phyloP scores from a whole-genome alignment of 2,329 filamentous ascomycete genomes.

The Exophiala xenobiotica region DNA sequence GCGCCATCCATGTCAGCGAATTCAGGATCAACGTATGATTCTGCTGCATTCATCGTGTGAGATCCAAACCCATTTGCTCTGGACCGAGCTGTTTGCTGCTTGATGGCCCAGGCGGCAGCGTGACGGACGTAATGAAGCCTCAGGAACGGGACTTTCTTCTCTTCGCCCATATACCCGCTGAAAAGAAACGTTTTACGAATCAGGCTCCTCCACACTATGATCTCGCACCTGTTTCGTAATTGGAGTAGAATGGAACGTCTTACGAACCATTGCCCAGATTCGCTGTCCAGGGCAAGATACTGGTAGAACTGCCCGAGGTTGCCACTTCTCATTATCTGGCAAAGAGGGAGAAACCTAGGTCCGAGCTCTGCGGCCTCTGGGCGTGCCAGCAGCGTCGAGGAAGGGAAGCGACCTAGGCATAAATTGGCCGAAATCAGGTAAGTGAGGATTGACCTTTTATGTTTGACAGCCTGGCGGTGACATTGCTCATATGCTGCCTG shows the following conservation, averaged over 20 bases:
- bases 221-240: conserved; percentile 73
- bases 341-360: conserved; percentile 71
- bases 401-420: conserved; percentile 80
- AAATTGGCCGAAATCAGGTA: conserved; percentile 82
- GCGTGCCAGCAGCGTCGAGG: conserved; percentile 61
- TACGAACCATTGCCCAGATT: conserved; percentile 65
- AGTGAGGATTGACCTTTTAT: conserved; percentile 76
- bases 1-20: conserved; percentile 41
- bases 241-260: conserved; percentile 72
- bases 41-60: conserved; percentile 19
- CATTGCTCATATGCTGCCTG: conserved; percentile 80
- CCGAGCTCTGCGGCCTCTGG: conserved; percentile 67
- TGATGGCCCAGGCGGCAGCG: conserved; percentile 55
- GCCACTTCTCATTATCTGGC: conserved; percentile 68
- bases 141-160: conserved; percentile 69
- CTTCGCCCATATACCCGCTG: conserved; percentile 64
- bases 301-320: conserved; percentile 72
- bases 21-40: conserved; percentile 35
- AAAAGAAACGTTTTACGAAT: conserved; percentile 75
- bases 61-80: conserved; percentile 29
- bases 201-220: conserved; percentile 80
- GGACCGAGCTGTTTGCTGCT: conserved; percentile 22
- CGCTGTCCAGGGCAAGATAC: conserved; percentile 57
- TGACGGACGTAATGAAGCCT: conserved; percentile 67
- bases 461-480: conserved; percentile 56